These are phyloP conservation scores for Alternaria burnsii DNA, from an alignment of 2,329 filamentous ascomycete species.

Conservation along the genomic window DNA sequence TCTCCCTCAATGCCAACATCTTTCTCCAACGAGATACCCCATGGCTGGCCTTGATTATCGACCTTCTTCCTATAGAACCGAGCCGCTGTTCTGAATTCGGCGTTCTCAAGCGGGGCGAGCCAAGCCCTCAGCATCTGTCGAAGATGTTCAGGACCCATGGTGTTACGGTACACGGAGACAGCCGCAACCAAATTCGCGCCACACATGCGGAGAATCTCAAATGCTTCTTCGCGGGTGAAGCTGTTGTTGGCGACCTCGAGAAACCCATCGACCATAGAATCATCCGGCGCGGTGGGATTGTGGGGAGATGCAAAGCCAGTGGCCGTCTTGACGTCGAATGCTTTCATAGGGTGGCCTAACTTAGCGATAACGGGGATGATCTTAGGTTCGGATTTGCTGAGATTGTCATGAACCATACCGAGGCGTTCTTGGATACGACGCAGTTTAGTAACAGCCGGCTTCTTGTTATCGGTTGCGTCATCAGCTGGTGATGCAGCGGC, in stretches of 20 bases:
- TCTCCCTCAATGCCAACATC: neutral
- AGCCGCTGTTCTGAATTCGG: neutral
- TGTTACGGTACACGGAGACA: conserved; percentile 2
- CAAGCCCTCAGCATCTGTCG: conserved; percentile 3
- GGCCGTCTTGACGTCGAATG: neutral
- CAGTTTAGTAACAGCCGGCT: neutral
- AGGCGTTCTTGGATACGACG: neutral
- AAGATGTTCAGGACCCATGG: neutral
- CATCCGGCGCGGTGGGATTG: neutral
- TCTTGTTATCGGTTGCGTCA: neutral
- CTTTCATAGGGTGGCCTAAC: neutral
- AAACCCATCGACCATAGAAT: neutral
- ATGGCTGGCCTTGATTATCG: neutral
- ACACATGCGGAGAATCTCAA: conserved; percentile 3
- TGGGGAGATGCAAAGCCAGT: neutral
- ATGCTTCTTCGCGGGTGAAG: neutral
- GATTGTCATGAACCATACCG: neutral
- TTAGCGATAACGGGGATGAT: neutral
- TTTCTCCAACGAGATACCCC: neutral
- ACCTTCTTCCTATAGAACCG: neutral
- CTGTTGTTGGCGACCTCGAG: neutral
- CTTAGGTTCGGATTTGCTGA: neutral
- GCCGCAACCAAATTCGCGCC: conserved; percentile 3
- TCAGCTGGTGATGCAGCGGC: neutral
- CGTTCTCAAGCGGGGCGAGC: neutral